These are phyloP conservation scores for Globisporangium echinulatum DNA, from an alignment of 352 stramenopile species.

Conservation along the genomic window DNA sequence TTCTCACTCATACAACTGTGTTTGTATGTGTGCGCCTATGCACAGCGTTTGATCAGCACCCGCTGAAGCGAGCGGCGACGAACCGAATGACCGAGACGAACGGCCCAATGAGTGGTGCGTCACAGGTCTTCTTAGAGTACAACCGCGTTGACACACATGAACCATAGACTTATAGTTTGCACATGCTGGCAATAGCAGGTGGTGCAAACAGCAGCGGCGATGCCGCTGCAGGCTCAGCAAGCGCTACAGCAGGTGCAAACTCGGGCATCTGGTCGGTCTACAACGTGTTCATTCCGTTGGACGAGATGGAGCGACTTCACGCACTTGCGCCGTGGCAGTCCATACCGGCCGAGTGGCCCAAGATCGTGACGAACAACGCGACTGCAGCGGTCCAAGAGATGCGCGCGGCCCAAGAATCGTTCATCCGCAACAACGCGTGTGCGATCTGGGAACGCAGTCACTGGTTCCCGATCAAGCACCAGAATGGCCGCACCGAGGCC, in stretches of 20 bases:
- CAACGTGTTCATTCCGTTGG: slow-evolving; percentile 17
- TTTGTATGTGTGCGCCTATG: neutral
- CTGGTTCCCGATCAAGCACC: slow-evolving; percentile 47
- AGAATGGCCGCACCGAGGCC: slow-evolving; percentile 22
- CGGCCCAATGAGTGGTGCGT: neutral
- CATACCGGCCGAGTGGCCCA: slow-evolving; percentile 16
- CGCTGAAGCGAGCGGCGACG: slow-evolving; percentile 2
- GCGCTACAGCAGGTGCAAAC: neutral
- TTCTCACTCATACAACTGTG: neutral
- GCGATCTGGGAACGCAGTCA: slow-evolving; percentile 43
- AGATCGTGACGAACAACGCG: slow-evolving; percentile 16
- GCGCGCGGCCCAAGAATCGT: slow-evolving; percentile 20
- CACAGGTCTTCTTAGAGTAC: too few species aligned
- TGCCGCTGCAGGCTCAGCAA: neutral
- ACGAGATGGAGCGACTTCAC: slow-evolving; percentile 14
- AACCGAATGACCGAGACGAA: neutral
- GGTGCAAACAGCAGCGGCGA: neutral
- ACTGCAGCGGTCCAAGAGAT: slow-evolving; percentile 15
- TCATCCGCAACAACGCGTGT: slow-evolving; percentile 24
- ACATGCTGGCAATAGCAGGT: neutral
- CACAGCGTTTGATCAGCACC: neutral
- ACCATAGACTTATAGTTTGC: too few species aligned
- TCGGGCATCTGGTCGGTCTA: slow-evolving; percentile 6
- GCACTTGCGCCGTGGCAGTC: slow-evolving; percentile 10
- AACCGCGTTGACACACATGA: too few species aligned